These are phyloP conservation scores for Ascodesmis nigricans DNA, from an alignment of 495 filamentous ascomycete species.

Conservation along the genomic window DNA sequence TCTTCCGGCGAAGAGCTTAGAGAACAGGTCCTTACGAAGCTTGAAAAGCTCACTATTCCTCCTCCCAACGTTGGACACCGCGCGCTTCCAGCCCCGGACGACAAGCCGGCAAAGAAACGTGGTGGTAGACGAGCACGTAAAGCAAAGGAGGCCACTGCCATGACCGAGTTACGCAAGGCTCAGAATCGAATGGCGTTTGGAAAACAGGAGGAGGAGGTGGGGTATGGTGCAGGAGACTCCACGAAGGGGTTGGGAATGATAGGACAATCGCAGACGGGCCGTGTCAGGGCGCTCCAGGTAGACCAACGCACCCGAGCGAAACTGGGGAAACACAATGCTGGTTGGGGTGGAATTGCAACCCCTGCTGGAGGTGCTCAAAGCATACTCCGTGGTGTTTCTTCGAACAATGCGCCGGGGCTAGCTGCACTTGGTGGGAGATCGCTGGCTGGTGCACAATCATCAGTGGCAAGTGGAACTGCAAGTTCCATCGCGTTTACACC, in stretches of 20 bases:
- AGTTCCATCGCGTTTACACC: conserved; percentile 84
- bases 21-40: conserved; percentile 55
- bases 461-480: conserved; percentile 44
- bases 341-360: conserved; percentile 63
- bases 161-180: conserved; percentile 90
- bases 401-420: conserved; percentile 37
- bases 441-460: conserved; percentile 27
- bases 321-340: conserved; percentile 83
- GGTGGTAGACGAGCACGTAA: conserved; percentile 80
- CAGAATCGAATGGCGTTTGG: conserved; percentile 94
- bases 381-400: conserved; percentile 49
- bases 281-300: conserved; percentile 67
- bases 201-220: conserved; percentile 85
- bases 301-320: conserved; percentile 84
- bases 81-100: conserved; percentile 81
- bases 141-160: conserved; percentile 88
- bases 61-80: conserved; percentile 71
- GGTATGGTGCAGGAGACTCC: conserved; percentile 68
- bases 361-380: conserved; percentile 46
- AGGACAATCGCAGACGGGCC: conserved; percentile 64
- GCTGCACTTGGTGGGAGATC: conserved; percentile 41
- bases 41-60: conserved; percentile 92
- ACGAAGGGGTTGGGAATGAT: conserved; percentile 90
- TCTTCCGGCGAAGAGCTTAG: conserved; percentile 67
- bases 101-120: conserved; percentile 83